These are phyloP conservation scores for Cylindrodendrum hubeiense DNA, from an alignment of 2,329 filamentous ascomycete genomes.

Conservation along the genomic window DNA sequence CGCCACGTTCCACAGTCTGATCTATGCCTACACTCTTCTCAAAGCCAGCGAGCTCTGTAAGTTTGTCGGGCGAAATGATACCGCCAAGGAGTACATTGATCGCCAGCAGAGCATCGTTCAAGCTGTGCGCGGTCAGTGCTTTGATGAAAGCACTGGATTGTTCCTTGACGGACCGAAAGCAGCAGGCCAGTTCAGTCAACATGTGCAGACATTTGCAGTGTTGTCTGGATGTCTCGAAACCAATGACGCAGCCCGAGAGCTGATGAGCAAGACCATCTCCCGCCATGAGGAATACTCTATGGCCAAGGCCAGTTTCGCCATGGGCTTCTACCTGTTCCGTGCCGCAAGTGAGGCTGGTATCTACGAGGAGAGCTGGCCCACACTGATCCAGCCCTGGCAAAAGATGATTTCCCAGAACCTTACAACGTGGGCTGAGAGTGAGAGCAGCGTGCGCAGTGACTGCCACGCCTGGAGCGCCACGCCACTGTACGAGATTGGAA, in stretches of 20 bases:
- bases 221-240: conserved; percentile 5
- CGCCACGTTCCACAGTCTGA: conserved; percentile 16
- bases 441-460: conserved; percentile 21
- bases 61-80: conserved; percentile 15
- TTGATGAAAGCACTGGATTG: background rate
- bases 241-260: background rate
- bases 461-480: conserved; percentile 17
- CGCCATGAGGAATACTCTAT: conserved; percentile 1
- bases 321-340: conserved; percentile 18
- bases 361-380: conserved; percentile 20
- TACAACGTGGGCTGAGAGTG: conserved; percentile 21
- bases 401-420: conserved; percentile 25
- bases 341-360: conserved; percentile 15
- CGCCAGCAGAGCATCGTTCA: conserved; percentile 9
- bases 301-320: conserved; percentile 16
- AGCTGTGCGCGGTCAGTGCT: conserved; percentile 14
- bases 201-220: conserved; percentile 19
- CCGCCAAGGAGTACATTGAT: conserved; percentile 10
- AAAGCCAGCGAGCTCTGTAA: conserved; percentile 15
- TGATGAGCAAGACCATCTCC: conserved; percentile 14
- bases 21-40: conserved; percentile 19
- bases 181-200: conserved; percentile 13
- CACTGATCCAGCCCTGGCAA: conserved; percentile 15
- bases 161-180: conserved; percentile 14
- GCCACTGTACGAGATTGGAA: conserved; percentile 14